Base-by-base conservation (phyloP, 75 land plant genomes). In the Pinus albicaulis region DNA sequence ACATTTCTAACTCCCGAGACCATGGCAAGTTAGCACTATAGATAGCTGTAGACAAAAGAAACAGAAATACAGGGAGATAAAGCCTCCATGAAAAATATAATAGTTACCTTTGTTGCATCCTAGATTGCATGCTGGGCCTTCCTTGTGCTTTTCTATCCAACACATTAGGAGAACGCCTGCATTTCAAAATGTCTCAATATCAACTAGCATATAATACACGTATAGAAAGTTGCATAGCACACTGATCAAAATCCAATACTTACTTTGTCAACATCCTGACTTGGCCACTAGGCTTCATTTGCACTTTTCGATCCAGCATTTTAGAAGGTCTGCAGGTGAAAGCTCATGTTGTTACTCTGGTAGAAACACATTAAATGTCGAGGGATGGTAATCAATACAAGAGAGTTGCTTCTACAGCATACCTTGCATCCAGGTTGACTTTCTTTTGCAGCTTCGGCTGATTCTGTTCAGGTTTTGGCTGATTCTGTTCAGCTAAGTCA, bases 121-220 rank as follows among this genome's bases (percentile, higher is more conserved):
- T 68, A 68, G 71, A 12, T 36, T 68, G 31, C 38, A 68, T 8
- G 41, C 24, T 68, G 52, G 24, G 13, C n/a, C 34, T 68, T n/a
- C 41, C 71, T 36, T 44, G 41, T 44, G 41, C 14, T 68, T 68
- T 68, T 41, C 38, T 22, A 20, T 68, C 48, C 41, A 36, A 64
- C 34, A 64, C 41, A 64, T 31, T 64, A 31, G 71, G 71, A 68
- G 71, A 68, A 22, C 48, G 17, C 71, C 71, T 68, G 71, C 71
- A 68, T 68, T 68, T 68, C 71, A 68, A 68, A 11, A 20, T 41
- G 34, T 38, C n/a, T 68, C 23, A 68, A 10, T 38, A n/a, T 68
- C 41, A 68, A 8, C 48, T 68, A 22, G 12, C n/a, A 19, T 41
- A 41, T 20, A 68, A 38, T 38, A 66, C 19, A 36, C 4, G 19